Base-by-base conservation (phyloP, 108 stramenopile species). In the Licmophora abbreviata region DNA sequence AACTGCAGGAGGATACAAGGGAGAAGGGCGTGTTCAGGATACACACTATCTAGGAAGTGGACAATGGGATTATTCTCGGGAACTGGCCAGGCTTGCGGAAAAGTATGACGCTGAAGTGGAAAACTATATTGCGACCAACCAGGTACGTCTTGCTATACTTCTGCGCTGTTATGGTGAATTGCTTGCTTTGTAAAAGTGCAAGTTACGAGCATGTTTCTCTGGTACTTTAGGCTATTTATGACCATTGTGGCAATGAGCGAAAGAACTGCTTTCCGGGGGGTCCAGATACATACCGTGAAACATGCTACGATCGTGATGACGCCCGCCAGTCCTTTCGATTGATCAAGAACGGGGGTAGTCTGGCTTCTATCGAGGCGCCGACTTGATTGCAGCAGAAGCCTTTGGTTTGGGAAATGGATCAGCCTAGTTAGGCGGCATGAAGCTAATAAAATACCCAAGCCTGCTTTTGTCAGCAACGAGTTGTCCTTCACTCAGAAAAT, bases 1-100 rank as follows among this genome's bases (percentile, higher is more conserved):
- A 8, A 25, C 9, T 0, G 43, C 56, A 12, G 89, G 85, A 23
- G 89, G 89, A 33, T 61, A 71, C 20, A 52, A 60, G 3, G 34
- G 32, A 26, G 50, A 34, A 23, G 69, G 69, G 7, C 64, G 82
- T 20, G 51, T 87, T 30, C 53, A 77, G 42, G 92, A 93, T 47
- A 87, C 92, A 0, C 92, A 93, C 52, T 83, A 52, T 62, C 63
- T 93, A 18, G 85, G 85, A 29, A 53, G 58, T 7, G 52, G 49
- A 26, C 91, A 92, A 57, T 85, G 86, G 86, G 86, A 88, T 17
- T 83, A 81, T 50, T 88, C 82, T 53, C 68, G 79, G 15, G 56
- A 54, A 37, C 29, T 83, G 48, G 84, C 83, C 24, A 66, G 66
- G 53, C 54, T 73, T 27, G 77, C 71, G 1, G 68, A 63, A n/a